These are phyloP conservation scores for Colletotrichum navitas DNA, from an alignment of 2,329 filamentous ascomycete genomes.

Conservation along the genomic window DNA sequence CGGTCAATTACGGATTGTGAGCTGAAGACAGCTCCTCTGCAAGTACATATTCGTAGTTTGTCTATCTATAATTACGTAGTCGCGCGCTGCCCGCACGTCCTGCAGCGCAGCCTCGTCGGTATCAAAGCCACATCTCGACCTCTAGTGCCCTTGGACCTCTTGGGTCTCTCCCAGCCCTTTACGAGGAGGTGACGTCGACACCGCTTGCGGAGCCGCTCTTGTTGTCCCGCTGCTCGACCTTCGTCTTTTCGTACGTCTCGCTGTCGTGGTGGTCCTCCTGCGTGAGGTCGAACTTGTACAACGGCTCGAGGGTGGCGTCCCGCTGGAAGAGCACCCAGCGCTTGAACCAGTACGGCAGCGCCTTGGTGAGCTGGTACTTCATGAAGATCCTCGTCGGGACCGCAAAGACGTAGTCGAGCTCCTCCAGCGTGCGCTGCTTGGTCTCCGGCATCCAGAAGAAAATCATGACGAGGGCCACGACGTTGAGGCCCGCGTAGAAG, in stretches of 20 bases:
- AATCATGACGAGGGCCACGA: constrained; percentile 67
- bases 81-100: constrained; percentile 11
- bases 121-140: neutral
- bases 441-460: constrained; percentile 71
- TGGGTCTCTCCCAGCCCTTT: neutral
- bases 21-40: constrained; percentile 4
- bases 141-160: neutral
- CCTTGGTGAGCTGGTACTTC: constrained; percentile 50
- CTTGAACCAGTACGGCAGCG: constrained; percentile 52
- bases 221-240: constrained; percentile 54
- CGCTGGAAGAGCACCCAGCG: constrained; percentile 48
- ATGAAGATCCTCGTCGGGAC: constrained; percentile 51
- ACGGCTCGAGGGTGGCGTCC: constrained; percentile 54
- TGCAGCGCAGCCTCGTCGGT: constrained; percentile 9
- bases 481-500: constrained; percentile 68
- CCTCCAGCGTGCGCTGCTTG: constrained; percentile 67
- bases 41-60: neutral
- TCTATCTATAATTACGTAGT: constrained; percentile 31
- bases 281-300: constrained; percentile 57
- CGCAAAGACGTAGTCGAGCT: constrained; percentile 56
- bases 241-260: constrained; percentile 54
- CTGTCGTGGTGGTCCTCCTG: constrained; percentile 46
- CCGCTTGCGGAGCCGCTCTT: constrained; percentile 22
- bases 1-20: constrained; percentile 18
- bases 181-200: constrained; percentile 11